A percentile compares a stretch with the other conserved stretches of the same genome.
Evolutionary conservation across 257 asterid genomes (phyloP).

Genomic region (Hygrophila difformis): DNA sequence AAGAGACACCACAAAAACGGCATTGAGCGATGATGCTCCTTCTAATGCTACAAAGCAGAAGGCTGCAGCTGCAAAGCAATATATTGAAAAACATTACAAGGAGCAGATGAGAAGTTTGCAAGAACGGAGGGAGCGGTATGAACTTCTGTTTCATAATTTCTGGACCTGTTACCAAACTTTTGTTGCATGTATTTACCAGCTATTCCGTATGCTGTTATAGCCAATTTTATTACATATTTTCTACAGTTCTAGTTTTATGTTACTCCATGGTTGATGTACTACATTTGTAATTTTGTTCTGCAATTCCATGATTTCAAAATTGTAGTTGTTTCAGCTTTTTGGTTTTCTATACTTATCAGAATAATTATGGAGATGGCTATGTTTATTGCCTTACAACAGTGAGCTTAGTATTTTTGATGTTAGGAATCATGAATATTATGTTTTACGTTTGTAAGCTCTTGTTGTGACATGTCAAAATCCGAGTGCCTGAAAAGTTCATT

Average conservation of each 20-base stretch:
- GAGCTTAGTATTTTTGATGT: constrained; percentile 2
- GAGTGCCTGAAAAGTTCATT: not conserved
- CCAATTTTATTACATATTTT: not conserved
- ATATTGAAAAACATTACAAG: constrained; percentile 92
- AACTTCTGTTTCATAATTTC: constrained; percentile 3
- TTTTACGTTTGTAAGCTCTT: too few relatives aligned
- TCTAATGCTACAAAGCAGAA: constrained; percentile 95
- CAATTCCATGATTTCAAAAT: too few relatives aligned
- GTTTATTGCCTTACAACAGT: constrained; percentile 1
- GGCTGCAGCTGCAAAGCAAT: constrained; percentile 95
- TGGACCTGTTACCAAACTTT: not conserved
- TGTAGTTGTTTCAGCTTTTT: constrained; percentile 10
- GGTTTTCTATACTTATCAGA: constrained; percentile 3
- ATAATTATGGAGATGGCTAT: not conserved
- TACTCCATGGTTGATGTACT: not conserved
- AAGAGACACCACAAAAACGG: constrained; percentile 53
- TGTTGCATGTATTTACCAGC: too few relatives aligned
- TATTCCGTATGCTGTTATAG: not conserved
- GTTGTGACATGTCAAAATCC: not conserved
- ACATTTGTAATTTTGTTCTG: too few relatives aligned
- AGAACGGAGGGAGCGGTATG: constrained; percentile 90
- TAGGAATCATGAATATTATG: not conserved
- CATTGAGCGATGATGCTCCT: constrained; percentile 59
- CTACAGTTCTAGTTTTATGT: too few relatives aligned
- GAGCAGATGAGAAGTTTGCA: constrained; percentile 96